Base-by-base conservation (phyloP, 192 early-diverging fungal genomes). In the Rhizoclosmatium globosum region DNA sequence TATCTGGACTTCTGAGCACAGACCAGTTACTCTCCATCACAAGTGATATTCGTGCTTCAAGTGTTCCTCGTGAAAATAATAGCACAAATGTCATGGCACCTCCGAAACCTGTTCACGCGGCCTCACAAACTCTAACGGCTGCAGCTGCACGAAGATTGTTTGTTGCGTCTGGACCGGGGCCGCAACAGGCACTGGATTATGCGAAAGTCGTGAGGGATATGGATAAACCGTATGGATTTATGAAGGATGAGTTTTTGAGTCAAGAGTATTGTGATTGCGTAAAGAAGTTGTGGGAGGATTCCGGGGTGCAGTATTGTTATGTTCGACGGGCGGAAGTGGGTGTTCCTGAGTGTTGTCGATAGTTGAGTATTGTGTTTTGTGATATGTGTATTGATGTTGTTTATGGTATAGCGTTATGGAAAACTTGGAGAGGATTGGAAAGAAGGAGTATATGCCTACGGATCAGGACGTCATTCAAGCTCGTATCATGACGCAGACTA, bases 401-500 rank as follows among this genome's bases (percentile, higher is more conserved):
- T 4, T n/a, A 4, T 19, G 21, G 23, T n/a, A 4, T n/a, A 75
- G 70, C 53, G 76, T 82, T 45, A 68, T 85, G 74, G 77, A 70
- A 4, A 73, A 82, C 44, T 64, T 91, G 31, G 84, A 76, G 11
- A 84, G 91, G 23, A 70, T 92, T 23, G 74, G 81, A 2, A 44
- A 77, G 3, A 50, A 61, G 56, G 79, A 86, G 31, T 94, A 91
- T 78, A 53, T 80, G 7, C 93, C 92, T 4, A 88, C 87, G 38
- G 87, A 90, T 62, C 79, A 87, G 19, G 93, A 94, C 79, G 92
- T 94, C 53, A 79, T 94, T n/a, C 80, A 84, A 58, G 85, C 91
- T 19, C 85, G 93, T 68, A 84, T 92, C 38, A 87, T 89, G 83
- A 94, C 93, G 23, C 69, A 89, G 41, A 87, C 86, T 39, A 90